phyloP scores from a whole-genome alignment of 2,329 filamentous ascomycete genomes.

The Fusarium buxicola region DNA sequence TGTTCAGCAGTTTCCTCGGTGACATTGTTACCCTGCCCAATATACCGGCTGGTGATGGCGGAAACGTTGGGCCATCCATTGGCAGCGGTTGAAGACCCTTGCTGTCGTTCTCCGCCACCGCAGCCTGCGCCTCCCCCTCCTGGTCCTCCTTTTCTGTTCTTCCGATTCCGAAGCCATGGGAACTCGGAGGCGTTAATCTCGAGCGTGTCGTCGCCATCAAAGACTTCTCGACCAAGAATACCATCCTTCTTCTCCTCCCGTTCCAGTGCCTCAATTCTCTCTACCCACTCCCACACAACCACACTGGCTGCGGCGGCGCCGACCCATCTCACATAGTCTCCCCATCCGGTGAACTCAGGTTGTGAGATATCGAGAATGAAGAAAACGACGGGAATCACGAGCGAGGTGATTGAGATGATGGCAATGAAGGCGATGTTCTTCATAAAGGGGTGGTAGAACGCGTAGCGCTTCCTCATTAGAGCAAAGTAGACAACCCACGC shows the following conservation, averaged over 20 bases:
- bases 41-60: conserved; percentile 44
- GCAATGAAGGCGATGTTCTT: conserved; percentile 88
- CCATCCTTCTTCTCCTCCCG: conserved; percentile 94
- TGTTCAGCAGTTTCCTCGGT: conserved; percentile 40
- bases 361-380: conserved; percentile 92
- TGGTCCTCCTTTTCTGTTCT: conserved; percentile 49
- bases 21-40: conserved; percentile 34
- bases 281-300: conserved; percentile 99
- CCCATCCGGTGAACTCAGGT: conserved; percentile 88
- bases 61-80: conserved; percentile 48
- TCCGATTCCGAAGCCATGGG: conserved; percentile 58
- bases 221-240: conserved; percentile 89
- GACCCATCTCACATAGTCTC: conserved; percentile 97
- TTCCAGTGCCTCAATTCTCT: conserved; percentile 91
- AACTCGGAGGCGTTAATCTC: conserved; percentile 68
- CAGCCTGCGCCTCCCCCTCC: conserved; percentile 20
- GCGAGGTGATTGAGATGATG: conserved; percentile 80
- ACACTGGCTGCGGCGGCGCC: conserved; percentile 93
- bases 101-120: conserved; percentile 31
- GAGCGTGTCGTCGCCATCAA: conserved; percentile 94
- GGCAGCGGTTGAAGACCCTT: conserved; percentile 24
- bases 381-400: conserved; percentile 90
- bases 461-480: conserved; percentile 89
- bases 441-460: conserved; percentile 92
- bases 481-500: conserved; percentile 96